phyloP scores from a whole-genome alignment of 768 basidiomycete species.

The Agaricus bisporus region DNA sequence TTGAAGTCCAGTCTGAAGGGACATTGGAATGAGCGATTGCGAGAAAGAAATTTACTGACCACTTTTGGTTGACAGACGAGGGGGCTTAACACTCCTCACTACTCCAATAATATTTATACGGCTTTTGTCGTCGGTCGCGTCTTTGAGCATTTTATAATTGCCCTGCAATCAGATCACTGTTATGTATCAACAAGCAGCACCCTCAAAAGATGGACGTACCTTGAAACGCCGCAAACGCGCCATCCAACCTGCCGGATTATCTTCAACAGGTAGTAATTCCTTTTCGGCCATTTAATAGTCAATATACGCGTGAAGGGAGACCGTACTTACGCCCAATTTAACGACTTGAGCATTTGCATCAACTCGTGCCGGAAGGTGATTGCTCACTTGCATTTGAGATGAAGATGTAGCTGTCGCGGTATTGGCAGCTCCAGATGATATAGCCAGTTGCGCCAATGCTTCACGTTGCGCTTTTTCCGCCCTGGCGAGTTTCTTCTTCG shows the following conservation, averaged over 20 bases:
- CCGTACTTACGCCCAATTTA: background rate
- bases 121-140: background rate
- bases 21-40: too few relatives aligned
- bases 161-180: background rate
- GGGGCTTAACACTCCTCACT: background rate
- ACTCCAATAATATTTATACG: background rate
- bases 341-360: background rate
- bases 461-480: background rate
- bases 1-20: background rate
- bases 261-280: background rate
- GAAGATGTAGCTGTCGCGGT: background rate
- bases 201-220: background rate
- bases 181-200: background rate
- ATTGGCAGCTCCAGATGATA: background rate
- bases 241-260: slow-evolving; percentile 3
- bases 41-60: background rate
- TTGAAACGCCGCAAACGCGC: background rate
- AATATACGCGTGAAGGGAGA: background rate
- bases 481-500: background rate
- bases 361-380: background rate
- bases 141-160: background rate
- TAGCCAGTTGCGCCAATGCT: background rate
- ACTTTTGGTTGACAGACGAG: background rate
- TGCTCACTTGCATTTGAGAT: background rate
- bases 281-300: background rate